Evolutionary conservation across 225 moss, liverwort and hornwort genomes (phyloP).

Genomic region (Pseudisothecium myosuroides): DNA sequence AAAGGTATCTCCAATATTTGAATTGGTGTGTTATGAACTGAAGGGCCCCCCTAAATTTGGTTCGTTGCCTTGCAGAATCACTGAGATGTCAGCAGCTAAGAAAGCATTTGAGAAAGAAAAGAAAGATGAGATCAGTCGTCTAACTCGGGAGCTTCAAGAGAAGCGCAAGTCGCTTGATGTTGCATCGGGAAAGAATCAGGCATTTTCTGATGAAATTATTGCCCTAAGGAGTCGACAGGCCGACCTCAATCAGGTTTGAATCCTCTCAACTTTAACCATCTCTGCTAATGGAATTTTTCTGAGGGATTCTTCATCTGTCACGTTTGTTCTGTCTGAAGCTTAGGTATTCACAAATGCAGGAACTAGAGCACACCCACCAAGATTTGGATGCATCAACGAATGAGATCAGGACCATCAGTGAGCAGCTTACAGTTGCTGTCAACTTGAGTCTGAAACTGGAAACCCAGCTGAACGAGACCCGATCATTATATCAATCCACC

Average conservation of each 20-base stretch:
- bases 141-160: conserved; percentile 12
- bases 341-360: neutral
- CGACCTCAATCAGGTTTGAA: conserved; percentile 18
- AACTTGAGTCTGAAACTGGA: conserved; percentile 42
- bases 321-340: neutral
- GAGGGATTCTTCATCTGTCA: neutral
- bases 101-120: conserved; percentile 29
- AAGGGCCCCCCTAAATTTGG: neutral
- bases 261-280: neutral
- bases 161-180: conserved; percentile 9
- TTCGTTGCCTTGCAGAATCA: conserved; percentile 9
- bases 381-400: conserved; percentile 35
- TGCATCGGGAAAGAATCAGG: neutral
- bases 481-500: conserved; percentile 24
- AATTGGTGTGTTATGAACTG: neutral
- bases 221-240: conserved; percentile 14
- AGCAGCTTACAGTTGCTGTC: conserved; percentile 42
- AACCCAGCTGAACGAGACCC: conserved; percentile 35
- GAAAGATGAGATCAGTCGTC: conserved; percentile 5
- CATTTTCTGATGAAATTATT: conserved; percentile 19
- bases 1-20: neutral
- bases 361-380: conserved; percentile 20
- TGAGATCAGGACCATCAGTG: conserved; percentile 29
- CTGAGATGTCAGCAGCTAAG: conserved; percentile 18
- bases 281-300: neutral